Percentiles rank a stretch among this genome's conserved stretches.
Evolutionary conservation across 2,329 filamentous ascomycete genomes (phyloP).

Genomic region (Cladophialophora chaetospira): DNA sequence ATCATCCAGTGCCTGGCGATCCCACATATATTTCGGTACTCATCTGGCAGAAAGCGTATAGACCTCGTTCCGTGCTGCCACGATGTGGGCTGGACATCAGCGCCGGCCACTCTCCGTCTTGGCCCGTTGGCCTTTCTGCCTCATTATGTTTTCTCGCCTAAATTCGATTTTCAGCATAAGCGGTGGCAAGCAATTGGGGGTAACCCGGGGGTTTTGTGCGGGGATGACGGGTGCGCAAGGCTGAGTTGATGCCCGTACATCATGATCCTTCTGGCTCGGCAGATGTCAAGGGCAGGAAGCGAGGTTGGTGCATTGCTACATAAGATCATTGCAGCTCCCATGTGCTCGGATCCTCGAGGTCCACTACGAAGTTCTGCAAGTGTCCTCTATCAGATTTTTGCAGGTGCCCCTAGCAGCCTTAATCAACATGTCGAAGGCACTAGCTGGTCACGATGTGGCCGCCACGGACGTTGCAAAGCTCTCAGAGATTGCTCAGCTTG

Average conservation of each 20-base stretch:
- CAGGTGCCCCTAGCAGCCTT: background rate
- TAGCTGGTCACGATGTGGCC: conserved; percentile 20
- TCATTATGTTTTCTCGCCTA: conserved; percentile 22
- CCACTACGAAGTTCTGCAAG: background rate
- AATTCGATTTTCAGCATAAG: conserved; percentile 13
- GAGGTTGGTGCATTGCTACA: background rate
- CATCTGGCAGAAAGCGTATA: too few relatives aligned
- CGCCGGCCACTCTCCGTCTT: conserved; percentile 2
- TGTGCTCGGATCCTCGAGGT: background rate
- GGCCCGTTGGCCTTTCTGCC: conserved; percentile 16
- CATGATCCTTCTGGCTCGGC: background rate
- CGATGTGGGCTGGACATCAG: background rate
- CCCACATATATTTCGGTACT: background rate
- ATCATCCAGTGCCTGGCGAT: background rate
- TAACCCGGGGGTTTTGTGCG: background rate
- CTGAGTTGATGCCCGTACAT: background rate
- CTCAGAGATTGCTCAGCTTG: conserved; percentile 22
- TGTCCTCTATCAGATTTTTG: background rate
- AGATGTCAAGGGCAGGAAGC: background rate
- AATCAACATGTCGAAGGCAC: conserved; percentile 20
- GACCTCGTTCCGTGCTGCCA: background rate
- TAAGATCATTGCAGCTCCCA: background rate
- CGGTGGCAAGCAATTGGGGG: conserved; percentile 1
- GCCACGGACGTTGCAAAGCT: conserved; percentile 24
- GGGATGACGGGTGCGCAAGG: background rate